Evolutionary conservation across 495 filamentous ascomycete species (phyloP), one percentile per base, ranked within the genome.

Genomic region (Tuber borchii): DNA sequence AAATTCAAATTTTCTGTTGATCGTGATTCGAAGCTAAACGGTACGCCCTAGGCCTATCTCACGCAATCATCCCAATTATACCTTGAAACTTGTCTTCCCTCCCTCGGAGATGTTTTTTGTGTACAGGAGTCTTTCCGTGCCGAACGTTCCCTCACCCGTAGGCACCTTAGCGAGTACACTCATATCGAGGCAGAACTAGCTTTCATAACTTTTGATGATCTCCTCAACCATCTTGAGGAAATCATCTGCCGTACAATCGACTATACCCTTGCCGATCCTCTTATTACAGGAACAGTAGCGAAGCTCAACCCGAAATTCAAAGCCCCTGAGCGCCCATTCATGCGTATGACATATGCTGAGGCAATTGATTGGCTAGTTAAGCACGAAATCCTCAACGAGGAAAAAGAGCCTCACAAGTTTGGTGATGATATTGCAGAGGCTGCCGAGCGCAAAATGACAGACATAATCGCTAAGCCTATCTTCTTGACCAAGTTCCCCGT

Each of bases 341-440:
- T 90, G 85, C 92, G 95, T 81, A 98, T 99, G 96, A 91, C 90
- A 85, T 98, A 99, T 86, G 85, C 88, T 26, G 94, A 98, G 73
- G 96, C 95, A 48, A 98, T 99, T 82, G 87, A 92, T 48, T 99
- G 96, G 96, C 88, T 99, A 75, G 88, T 88, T 82, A 89, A 93
- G 78, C 91, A 97, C 86, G 88, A 93, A 76, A 97, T 98, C 77
- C 87, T 86, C 81, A 97, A 97, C 87, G 95, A 97, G 85, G 93
- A 98, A 74, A 94, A 91, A 78, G 86, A 96, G 79, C 89, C 91
- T 19, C 95, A 99, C 82, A 86, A 88, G 48, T 98, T 98, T 83
- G 96, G 95, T 77, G 96, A 98, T 84, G 95, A 99, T 83, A 99
- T 99, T 77, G 96, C 96, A 56, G 95, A 99, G 85, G 95, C 95